These are phyloP conservation scores for Ascochyta lentis DNA, from an alignment of 2,329 filamentous ascomycete genomes.

Conservation along the genomic window DNA sequence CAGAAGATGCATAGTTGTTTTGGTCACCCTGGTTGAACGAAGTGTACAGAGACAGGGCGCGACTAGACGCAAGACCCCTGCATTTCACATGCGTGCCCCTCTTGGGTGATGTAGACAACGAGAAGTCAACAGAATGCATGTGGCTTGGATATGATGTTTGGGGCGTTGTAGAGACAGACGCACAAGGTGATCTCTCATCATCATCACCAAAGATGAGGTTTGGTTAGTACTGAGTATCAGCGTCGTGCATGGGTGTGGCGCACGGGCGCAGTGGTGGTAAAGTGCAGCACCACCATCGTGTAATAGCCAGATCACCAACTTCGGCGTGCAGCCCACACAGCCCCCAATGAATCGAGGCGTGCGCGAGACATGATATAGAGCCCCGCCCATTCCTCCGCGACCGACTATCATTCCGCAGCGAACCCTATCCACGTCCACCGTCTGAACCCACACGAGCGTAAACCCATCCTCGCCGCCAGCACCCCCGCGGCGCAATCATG, in stretches of 20 bases:
- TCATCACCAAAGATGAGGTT: background rate
- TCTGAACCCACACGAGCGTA: slow-evolving; percentile 1
- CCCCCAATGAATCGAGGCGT: slow-evolving; percentile 15
- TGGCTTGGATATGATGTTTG: too few species aligned
- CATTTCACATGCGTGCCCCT: slow-evolving; percentile 24
- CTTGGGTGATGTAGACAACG: background rate
- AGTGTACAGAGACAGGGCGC: slow-evolving; percentile 1
- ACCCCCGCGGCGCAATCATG: slow-evolving; percentile 42
- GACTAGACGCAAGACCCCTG: slow-evolving; percentile 6
- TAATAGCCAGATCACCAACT: slow-evolving; percentile 44
- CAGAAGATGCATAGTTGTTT: too few species aligned
- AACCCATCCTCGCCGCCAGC: slow-evolving; percentile 14
- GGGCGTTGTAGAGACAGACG: too few species aligned
- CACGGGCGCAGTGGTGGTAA: slow-evolving; percentile 26
- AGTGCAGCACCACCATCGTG: slow-evolving; percentile 26
- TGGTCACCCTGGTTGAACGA: background rate
- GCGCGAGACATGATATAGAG: slow-evolving; percentile 33
- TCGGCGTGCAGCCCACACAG: slow-evolving; percentile 22
- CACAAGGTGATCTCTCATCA: too few species aligned
- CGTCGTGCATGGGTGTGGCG: background rate
- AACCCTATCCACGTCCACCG: slow-evolving; percentile 17
- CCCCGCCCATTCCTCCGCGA: slow-evolving; percentile 18
- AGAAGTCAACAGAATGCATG: background rate
- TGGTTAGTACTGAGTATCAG: too few species aligned
- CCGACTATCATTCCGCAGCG: slow-evolving; percentile 18